These are phyloP conservation scores for Didymella pinodella DNA, from an alignment of 2,329 filamentous ascomycete genomes.

Conservation along the genomic window DNA sequence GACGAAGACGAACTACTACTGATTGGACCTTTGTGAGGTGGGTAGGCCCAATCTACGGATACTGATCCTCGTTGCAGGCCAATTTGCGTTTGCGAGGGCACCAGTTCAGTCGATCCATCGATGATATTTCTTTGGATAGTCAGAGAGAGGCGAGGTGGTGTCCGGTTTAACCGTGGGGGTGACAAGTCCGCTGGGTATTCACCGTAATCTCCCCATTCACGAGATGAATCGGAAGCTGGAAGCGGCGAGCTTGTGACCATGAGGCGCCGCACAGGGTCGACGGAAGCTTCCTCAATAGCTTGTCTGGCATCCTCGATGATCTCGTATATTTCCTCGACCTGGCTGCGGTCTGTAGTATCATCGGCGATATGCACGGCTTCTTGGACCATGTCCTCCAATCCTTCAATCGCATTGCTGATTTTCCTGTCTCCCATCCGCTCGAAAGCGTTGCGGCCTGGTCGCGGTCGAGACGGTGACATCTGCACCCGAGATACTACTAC, in stretches of 20 bases:
- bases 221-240: constrained; percentile 21
- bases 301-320: constrained; percentile 52
- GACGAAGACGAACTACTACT: constrained; percentile 22
- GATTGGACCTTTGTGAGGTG: constrained; percentile 1
- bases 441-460: constrained; percentile 32
- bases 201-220: neutral
- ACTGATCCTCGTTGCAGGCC: constrained; percentile 26
- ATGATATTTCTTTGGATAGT: constrained; percentile 2
- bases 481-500: constrained; percentile 29
- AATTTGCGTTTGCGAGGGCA: constrained; percentile 10
- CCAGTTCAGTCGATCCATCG: neutral
- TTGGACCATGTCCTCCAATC: constrained; percentile 54
- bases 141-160: neutral
- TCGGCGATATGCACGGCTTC: constrained; percentile 52
- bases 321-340: constrained; percentile 50
- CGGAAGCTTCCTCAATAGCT: constrained; percentile 46
- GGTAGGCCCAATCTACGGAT: constrained; percentile 44
- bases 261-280: constrained; percentile 29
- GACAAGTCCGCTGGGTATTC: neutral
- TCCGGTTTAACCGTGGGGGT: neutral
- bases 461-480: constrained; percentile 34
- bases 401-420: constrained; percentile 48
- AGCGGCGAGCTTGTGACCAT: constrained; percentile 37
- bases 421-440: constrained; percentile 26
- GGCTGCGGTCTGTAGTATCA: constrained; percentile 40